These are phyloP conservation scores for Beta corolliflora DNA, from an alignment of 179 eudicot genomes.

Conservation along the genomic window DNA sequence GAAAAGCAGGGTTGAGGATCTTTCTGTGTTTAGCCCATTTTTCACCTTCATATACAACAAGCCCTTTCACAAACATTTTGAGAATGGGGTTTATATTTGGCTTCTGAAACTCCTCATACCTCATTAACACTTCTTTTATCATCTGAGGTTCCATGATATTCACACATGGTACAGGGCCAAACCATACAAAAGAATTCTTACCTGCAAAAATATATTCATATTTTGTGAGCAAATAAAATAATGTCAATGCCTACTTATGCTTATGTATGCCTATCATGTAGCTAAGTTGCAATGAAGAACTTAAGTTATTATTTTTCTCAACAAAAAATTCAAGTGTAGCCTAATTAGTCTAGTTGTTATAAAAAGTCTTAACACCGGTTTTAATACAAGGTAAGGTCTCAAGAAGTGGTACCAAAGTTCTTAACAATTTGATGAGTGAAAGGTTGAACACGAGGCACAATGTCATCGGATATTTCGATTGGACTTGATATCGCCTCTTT, in stretches of 20 bases:
- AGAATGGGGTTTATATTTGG: constrained; percentile 35
- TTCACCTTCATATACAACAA: constrained; percentile 36
- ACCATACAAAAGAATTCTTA: constrained; percentile 35
- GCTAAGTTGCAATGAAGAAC: too few species aligned
- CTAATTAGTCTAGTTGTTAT: too few species aligned
- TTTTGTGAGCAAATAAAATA: too few species aligned
- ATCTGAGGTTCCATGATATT: constrained; percentile 37
- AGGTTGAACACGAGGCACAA: constrained; percentile 32
- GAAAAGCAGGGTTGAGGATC: constrained; percentile 39
- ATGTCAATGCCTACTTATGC: too few species aligned
- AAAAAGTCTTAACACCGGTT: background rate
- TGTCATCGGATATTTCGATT: constrained; percentile 18
- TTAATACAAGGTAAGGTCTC: background rate
- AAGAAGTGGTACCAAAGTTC: constrained; percentile 18
- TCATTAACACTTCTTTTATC: constrained; percentile 33
- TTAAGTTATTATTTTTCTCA: too few species aligned
- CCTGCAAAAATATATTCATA: constrained; percentile 21
- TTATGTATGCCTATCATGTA: too few species aligned
- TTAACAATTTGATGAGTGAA: constrained; percentile 28
- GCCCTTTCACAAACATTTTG: constrained; percentile 36
- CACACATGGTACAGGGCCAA: constrained; percentile 36
- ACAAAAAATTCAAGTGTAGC: too few species aligned
- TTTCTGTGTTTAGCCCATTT: constrained; percentile 40
- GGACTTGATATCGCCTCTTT: constrained; percentile 32
- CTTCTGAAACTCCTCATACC: constrained; percentile 39